Conservation (phyloP, 257 asterid species). For the Gardenia jasminoides region DNA sequence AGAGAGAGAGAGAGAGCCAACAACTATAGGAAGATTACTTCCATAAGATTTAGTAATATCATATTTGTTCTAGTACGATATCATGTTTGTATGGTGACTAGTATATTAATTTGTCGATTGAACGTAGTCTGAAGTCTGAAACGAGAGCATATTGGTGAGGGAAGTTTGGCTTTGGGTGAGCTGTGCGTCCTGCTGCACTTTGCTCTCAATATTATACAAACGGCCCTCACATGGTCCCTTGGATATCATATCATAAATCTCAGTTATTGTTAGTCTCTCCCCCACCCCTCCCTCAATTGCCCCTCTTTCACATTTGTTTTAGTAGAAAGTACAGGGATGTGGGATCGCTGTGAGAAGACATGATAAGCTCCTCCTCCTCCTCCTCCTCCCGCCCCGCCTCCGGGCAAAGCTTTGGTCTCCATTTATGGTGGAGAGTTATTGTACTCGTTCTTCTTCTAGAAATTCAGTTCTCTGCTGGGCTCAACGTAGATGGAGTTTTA, state of each 20-base stretch:
- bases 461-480: constrained; percentile 43
- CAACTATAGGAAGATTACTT: not conserved
- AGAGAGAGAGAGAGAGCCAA: constrained; percentile 2
- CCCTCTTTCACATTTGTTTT: not conserved
- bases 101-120: constrained; percentile 24
- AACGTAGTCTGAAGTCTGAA: constrained; percentile 29
- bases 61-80: constrained; percentile 17
- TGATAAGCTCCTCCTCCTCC: constrained; percentile 39
- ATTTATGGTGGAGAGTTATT: constrained; percentile 44
- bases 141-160: constrained; percentile 53
- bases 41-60: not conserved
- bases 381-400: no score
- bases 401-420: constrained; percentile 37
- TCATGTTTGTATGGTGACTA: not conserved
- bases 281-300: not conserved
- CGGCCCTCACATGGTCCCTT: constrained; percentile 50
- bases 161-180: constrained; percentile 57
- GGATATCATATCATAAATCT: constrained; percentile 47
- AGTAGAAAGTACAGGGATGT: constrained; percentile 34
- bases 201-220: constrained; percentile 15
- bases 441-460: constrained; percentile 30
- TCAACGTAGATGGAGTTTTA: constrained; percentile 70
- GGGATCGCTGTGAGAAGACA: constrained; percentile 34
- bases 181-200: constrained; percentile 32
- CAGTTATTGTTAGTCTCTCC: constrained; percentile 31